These are phyloP conservation scores for Ambrosia hybrid DNA, from an alignment of 140 eudicot species.

Conservation along the genomic window DNA sequence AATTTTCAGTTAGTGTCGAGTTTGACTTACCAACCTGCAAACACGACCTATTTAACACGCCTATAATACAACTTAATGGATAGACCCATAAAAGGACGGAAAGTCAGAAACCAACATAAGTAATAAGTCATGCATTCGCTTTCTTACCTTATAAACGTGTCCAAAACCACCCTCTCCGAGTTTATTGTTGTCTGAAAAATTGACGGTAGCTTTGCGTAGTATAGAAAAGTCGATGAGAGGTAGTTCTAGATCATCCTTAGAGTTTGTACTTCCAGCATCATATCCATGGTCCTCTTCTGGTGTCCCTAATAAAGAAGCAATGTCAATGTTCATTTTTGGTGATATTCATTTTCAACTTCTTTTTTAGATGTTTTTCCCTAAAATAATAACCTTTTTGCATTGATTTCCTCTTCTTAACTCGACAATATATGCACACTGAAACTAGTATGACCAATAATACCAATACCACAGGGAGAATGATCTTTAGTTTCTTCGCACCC, in stretches of 20 bases:
- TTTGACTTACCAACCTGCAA: too few species aligned
- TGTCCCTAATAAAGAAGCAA: slow-evolving; percentile 17
- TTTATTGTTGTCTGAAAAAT: slow-evolving; percentile 37
- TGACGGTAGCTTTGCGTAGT: slow-evolving; percentile 29
- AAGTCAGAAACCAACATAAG: not conserved
- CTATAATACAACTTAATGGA: not conserved
- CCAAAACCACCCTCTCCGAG: slow-evolving; percentile 53
- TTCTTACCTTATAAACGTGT: slow-evolving; percentile 40
- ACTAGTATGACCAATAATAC: slow-evolving; percentile 24
- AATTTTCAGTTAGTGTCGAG: too few species aligned
- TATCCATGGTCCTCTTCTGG: slow-evolving; percentile 19
- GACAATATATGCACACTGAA: slow-evolving; percentile 9
- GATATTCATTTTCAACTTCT: too few species aligned
- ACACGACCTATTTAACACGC: too few species aligned
- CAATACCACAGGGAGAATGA: slow-evolving; percentile 13
- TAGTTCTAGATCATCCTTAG: slow-evolving; percentile 28
- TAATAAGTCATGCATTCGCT: not conserved
- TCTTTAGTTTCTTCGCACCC: slow-evolving; percentile 18
- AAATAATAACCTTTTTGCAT: slow-evolving; percentile 23
- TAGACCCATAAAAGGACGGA: not conserved
- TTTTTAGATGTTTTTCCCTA: not conserved
- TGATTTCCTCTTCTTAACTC: slow-evolving; percentile 22
- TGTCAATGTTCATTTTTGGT: not conserved
- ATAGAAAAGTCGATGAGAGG: slow-evolving; percentile 29
- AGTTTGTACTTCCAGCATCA: slow-evolving; percentile 6